Conservation (phyloP, 1,284 basidiomycete species). For the Leccinum solheimii region DNA sequence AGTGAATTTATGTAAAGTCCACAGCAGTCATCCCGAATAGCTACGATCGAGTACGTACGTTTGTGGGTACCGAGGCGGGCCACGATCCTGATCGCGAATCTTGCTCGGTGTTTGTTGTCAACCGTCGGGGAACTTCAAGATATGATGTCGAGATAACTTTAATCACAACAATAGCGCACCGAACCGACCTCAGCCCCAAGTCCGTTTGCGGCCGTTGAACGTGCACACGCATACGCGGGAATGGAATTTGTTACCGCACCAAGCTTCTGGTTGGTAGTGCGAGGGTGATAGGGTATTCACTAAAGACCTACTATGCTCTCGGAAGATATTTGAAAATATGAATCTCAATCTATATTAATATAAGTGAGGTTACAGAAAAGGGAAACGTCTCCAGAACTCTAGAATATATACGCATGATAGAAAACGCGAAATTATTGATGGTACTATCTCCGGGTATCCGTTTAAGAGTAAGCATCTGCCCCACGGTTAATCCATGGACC, state of each 20-base stretch:
- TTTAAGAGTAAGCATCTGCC: background rate
- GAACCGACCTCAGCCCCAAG: background rate
- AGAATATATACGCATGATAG: background rate
- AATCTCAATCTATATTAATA: background rate
- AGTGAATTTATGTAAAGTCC: too few species aligned
- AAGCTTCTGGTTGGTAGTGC: background rate
- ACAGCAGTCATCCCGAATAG: too few species aligned
- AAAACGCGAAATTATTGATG: background rate
- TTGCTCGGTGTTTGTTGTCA: conserved; percentile 1
- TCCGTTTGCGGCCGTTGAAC: background rate
- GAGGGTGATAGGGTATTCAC: background rate
- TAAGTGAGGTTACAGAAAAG: background rate
- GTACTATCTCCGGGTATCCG: background rate
- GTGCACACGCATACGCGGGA: background rate
- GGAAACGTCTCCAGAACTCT: background rate
- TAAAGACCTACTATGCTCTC: background rate
- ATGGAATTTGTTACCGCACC: background rate
- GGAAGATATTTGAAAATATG: background rate
- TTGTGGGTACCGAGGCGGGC: conserved; percentile 1
- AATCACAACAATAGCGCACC: background rate
- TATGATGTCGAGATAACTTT: background rate
- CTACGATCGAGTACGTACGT: background rate
- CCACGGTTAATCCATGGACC: conserved; percentile 5
- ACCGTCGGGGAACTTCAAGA: background rate
- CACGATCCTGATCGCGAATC: background rate